phyloP scores from a whole-genome alignment of 1,139 yeast species.

The Scheffersomyces lignicola region DNA sequence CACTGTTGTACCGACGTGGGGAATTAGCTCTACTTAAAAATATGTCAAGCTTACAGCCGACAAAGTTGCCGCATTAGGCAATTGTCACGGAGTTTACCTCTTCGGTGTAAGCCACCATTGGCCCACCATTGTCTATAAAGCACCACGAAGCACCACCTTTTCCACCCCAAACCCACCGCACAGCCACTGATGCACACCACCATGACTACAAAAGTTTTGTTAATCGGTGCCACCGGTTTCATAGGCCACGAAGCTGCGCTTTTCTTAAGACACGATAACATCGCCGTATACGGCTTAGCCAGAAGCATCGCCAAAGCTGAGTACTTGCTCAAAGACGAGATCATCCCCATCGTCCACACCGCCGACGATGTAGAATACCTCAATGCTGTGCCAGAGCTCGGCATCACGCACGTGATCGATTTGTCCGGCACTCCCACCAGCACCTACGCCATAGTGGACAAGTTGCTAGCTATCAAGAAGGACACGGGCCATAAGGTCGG shows the following conservation, averaged over 20 bases:
- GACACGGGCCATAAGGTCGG: not conserved
- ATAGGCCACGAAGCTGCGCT: slow-evolving; percentile 1
- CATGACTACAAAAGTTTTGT: not conserved
- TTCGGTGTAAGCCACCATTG: too few relatives aligned
- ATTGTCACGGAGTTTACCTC: too few relatives aligned
- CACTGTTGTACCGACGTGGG: too few relatives aligned
- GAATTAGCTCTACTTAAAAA: too few relatives aligned
- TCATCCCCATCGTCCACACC: not conserved
- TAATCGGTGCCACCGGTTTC: slow-evolving; percentile 4
- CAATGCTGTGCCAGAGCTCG: not conserved
- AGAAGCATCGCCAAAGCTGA: not conserved
- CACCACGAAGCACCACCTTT: too few relatives aligned
- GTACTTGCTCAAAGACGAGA: slow-evolving; percentile 1
- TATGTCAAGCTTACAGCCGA: too few relatives aligned
- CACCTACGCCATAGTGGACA: slow-evolving; percentile 3
- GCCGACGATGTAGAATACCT: not conserved
- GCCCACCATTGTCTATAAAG: too few relatives aligned
- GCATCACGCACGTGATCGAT: slow-evolving; percentile 5
- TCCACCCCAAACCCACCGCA: too few relatives aligned
- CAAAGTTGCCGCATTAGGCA: too few relatives aligned
- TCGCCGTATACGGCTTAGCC: slow-evolving; percentile 1
- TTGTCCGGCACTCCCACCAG: slow-evolving; percentile 5
- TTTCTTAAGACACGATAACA: not conserved
- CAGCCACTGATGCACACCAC: too few relatives aligned
- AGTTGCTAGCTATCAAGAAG: slow-evolving; percentile 2